Conservation (phyloP, 2,329 filamentous ascomycete genomes). For the Fusarium mangiferae region DNA sequence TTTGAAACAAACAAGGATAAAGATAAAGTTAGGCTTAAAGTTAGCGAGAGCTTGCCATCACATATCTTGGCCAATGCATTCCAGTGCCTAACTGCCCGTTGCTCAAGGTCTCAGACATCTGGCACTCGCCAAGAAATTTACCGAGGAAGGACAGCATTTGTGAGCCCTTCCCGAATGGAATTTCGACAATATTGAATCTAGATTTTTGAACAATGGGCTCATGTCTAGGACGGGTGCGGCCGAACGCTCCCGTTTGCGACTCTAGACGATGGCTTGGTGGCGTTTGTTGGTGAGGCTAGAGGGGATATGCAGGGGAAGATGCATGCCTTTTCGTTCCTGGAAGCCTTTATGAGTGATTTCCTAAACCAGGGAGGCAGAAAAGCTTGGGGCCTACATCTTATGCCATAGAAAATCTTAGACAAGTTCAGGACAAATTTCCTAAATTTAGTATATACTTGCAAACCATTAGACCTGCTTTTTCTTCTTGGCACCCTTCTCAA, state of each 20-base stretch:
- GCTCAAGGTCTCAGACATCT: neutral
- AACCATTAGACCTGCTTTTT: too few species aligned
- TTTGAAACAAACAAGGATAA: neutral
- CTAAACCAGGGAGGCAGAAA: neutral
- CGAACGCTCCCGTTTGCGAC: neutral
- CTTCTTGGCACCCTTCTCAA: too few species aligned
- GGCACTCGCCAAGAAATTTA: neutral
- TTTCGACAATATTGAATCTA: neutral
- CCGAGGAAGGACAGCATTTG: neutral
- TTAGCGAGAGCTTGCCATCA: conserved; percentile 1
- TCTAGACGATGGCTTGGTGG: conserved; percentile 4
- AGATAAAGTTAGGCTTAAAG: neutral
- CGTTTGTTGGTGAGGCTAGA: neutral
- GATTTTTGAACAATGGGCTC: neutral
- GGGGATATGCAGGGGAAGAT: neutral
- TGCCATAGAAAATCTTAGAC: rapidly evolving
- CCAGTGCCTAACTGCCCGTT: too few species aligned
- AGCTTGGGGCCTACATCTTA: rapidly evolving
- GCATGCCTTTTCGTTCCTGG: neutral
- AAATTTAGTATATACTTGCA: too few species aligned
- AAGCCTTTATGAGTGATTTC: too few species aligned
- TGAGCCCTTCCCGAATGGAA: neutral
- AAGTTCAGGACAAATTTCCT: neutral
- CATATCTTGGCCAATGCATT: conserved; percentile 20
- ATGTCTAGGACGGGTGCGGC: neutral